These are phyloP conservation scores for Singerocomus rubriflavus DNA, from an alignment of 1,284 basidiomycete genomes.

Conservation along the genomic window DNA sequence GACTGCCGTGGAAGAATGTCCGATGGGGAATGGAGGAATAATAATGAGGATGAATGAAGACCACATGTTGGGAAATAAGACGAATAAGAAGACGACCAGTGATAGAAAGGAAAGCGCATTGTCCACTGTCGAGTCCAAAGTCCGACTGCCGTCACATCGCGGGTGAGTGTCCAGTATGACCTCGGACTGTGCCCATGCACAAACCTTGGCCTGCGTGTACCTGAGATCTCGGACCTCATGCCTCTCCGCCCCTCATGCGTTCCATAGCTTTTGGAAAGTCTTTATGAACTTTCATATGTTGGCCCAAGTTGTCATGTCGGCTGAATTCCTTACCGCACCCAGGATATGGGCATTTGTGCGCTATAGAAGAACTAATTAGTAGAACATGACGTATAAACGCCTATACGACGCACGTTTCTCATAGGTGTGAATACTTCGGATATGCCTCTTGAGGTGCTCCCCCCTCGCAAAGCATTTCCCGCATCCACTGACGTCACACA, in stretches of 20 bases:
- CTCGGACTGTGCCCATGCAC: constrained; percentile 21
- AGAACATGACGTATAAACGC: constrained; percentile 6
- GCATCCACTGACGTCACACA: constrained; percentile 71
- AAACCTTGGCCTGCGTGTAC: constrained; percentile 17
- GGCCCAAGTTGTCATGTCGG: constrained; percentile 80
- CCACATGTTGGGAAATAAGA: constrained; percentile 29
- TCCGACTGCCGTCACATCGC: constrained; percentile 27
- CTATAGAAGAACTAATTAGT: constrained; percentile 37
- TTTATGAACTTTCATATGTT: constrained; percentile 70
- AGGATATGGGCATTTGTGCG: constrained; percentile 72
- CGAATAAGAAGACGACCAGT: constrained; percentile 22
- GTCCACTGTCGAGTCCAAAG: constrained; percentile 23
- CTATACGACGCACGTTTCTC: constrained; percentile 53
- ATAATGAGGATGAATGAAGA: constrained; percentile 21
- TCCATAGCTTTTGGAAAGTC: constrained; percentile 33
- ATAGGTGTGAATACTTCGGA: constrained; percentile 63
- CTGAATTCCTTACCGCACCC: constrained; percentile 81
- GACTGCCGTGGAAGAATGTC: constrained; percentile 27
- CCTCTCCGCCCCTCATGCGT: constrained; percentile 26
- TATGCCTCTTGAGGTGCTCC: constrained; percentile 65
- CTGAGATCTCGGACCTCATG: constrained; percentile 15
- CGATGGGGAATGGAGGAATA: constrained; percentile 23
- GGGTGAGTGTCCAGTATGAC: constrained; percentile 15
- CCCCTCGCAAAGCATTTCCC: constrained; percentile 70
- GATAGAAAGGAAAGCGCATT: constrained; percentile 27